phyloP scores from a whole-genome alignment of 176 grass and related monocot genomes.

The Juncus effusus region DNA sequence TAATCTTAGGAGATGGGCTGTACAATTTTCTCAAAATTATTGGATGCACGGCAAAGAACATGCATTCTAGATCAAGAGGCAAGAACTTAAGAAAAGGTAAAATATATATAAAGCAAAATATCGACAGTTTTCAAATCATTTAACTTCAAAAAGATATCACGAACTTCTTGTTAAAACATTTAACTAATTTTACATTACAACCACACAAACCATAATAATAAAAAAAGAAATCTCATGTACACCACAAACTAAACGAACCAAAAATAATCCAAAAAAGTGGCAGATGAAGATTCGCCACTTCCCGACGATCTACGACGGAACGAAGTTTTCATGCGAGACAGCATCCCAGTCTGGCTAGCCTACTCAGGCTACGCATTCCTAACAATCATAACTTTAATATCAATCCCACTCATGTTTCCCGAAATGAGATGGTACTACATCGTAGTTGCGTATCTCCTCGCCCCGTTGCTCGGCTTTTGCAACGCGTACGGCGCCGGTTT shows the following conservation, averaged over 20 bases:
- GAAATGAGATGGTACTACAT: conserved; percentile 95
- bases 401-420: conserved; percentile 78
- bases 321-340: conserved; percentile 66
- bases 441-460: conserved; percentile 76
- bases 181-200: too few relatives aligned
- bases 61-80: conserved; percentile 42
- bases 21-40: conserved; percentile 94
- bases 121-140: neutral
- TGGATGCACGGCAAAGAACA: conserved; percentile 45
- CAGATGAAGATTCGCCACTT: conserved; percentile 46
- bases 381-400: conserved; percentile 41
- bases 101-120: too few relatives aligned
- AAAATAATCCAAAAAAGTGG: conserved; percentile 19
- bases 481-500: conserved; percentile 93
- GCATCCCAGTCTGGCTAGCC: conserved; percentile 63
- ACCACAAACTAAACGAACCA: conserved; percentile 4
- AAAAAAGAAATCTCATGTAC: too few relatives aligned
- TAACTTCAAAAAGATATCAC: neutral
- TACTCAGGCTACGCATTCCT: conserved; percentile 52
- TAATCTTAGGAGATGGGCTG: conserved; percentile 85
- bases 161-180: too few relatives aligned
- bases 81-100: conserved; percentile 77
- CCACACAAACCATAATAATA: too few relatives aligned
- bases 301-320: conserved; percentile 56
- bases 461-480: conserved; percentile 89